Conservation (phyloP, 805 yeast genomes). For the Wickerhamomyces xylosicus region DNA sequence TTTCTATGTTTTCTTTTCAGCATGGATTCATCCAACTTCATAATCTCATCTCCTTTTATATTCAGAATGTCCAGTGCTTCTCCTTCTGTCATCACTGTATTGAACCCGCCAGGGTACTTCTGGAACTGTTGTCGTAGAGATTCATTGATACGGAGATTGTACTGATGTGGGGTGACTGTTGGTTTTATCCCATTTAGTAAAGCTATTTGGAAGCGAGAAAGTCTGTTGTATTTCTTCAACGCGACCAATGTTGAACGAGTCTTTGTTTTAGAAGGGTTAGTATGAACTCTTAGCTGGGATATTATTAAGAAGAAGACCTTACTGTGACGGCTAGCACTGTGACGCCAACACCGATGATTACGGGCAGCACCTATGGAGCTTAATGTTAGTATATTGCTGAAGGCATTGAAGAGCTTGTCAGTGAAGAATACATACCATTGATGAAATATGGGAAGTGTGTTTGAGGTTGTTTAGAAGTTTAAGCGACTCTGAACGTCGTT, state of each 20-base stretch:
- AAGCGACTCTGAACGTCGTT: too few relatives aligned
- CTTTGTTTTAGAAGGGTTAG: too few relatives aligned
- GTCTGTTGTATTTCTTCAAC: conserved; percentile 17
- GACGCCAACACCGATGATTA: conserved; percentile 44
- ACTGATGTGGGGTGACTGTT: conserved; percentile 4
- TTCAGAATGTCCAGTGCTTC: conserved; percentile 62
- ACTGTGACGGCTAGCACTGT: conserved; percentile 40
- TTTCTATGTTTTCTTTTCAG: conserved; percentile 65
- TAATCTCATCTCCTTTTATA: conserved; percentile 45
- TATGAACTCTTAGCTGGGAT: too few relatives aligned
- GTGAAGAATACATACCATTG: too few relatives aligned
- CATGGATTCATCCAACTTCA: conserved; percentile 33
- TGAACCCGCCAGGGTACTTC: conserved; percentile 51
- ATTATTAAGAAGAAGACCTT: too few relatives aligned
- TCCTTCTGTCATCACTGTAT: conserved; percentile 51
- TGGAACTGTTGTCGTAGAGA: conserved; percentile 22
- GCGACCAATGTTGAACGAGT: conserved; percentile 25
- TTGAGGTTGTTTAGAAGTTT: too few relatives aligned
- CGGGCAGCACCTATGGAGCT: conserved; percentile 32
- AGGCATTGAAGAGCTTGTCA: not conserved
- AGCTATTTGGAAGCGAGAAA: conserved; percentile 29
- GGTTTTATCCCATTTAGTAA: conserved; percentile 26
- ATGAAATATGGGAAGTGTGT: too few relatives aligned
- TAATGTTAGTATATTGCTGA: not conserved
- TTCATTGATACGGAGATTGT: conserved; percentile 10